Evolutionary conservation across 495 filamentous ascomycete species (phyloP), one percentile per base, ranked within the genome.

Genomic region (Chaetomidium leptoderma): DNA sequence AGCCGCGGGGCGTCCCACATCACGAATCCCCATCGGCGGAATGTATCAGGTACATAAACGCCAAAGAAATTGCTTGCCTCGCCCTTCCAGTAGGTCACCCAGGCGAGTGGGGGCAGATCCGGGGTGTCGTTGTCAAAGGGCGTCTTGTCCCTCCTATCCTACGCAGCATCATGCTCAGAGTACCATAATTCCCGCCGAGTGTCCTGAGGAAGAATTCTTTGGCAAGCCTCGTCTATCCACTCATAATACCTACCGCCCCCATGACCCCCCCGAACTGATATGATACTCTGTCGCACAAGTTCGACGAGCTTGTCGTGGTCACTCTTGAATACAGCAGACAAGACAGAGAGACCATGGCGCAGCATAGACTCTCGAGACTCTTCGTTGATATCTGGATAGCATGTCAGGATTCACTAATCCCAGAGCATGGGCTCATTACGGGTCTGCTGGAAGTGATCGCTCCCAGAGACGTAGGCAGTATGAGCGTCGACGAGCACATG

Each of bases 1-100:
- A 37, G 39, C 9, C 42, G 45, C 23, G 11, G 24, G 6, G 39
- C 50, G 50, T 53, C 50, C 50, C 50, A 53, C 50, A 53, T 53
- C 32, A 53, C 36, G 33, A 4, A 53, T 11, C 50, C 50, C 50
- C 50, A 53, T 3, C 50, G 50, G n/a, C 36, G 36, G 14, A n/a
- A 43, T 1, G 33, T 40, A 5, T 4, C 16, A 4, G 27, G 45
- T 10, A 48, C 29, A 8, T 4, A 48, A 6, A 1, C 3, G 27
- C 45, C 45, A 33, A 48, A 48, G 1, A 32, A 11, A 21, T 48
- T 48, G 45, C 45, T 48, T n/a, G n/a, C 26, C 45, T 48, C 27
- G 45, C 45, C 45, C 27, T 35, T 35, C 45, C 45, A 48, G 6
- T 33, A 48, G 45, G 6, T n/a, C 27, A 48, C 45, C 45, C 45